Conservation (phyloP, 1,284 basidiomycete species). For the Apiotrichum gracile region DNA sequence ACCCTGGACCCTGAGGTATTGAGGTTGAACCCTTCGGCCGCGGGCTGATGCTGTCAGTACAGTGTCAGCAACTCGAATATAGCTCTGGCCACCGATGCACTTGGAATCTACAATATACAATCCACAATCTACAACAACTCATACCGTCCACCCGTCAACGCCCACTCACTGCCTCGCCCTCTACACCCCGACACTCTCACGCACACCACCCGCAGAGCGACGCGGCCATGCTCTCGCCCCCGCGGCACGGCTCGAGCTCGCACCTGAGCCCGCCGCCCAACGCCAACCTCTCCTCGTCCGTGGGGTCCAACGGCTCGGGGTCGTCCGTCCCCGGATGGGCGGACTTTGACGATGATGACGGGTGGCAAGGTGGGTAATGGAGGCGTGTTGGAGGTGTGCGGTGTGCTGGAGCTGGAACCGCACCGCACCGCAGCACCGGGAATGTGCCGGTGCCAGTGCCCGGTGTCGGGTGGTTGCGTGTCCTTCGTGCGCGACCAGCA, state of each 20-base stretch:
- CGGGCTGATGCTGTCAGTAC: no score
- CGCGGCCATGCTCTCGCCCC: conserved; percentile 2
- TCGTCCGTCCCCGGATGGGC: conserved; percentile 10
- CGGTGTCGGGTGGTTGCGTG: background rate
- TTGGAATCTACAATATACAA: no score
- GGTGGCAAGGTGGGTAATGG: conserved; percentile 44
- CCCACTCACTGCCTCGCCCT: background rate
- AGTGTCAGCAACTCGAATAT: no score
- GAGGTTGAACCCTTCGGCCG: no score
- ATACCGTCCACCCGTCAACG: background rate
- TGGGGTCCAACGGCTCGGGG: background rate
- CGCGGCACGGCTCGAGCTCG: background rate
- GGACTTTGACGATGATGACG: conserved; percentile 41
- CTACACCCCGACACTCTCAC: background rate
- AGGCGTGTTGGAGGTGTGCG: no score
- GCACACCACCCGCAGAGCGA: no score
- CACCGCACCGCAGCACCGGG: no score
- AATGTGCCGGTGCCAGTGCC: no score
- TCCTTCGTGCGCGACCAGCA: background rate
- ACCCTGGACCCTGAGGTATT: no score
- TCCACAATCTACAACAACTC: no score
- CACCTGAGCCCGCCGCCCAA: background rate
- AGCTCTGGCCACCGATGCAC: no score
- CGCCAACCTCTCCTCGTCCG: background rate
- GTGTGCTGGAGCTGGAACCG: no score